Evolutionary conservation across 495 filamentous ascomycete genomes (phyloP), one percentile per base, ranked within the genome.

Genomic region (Neohortaea acidophila): DNA sequence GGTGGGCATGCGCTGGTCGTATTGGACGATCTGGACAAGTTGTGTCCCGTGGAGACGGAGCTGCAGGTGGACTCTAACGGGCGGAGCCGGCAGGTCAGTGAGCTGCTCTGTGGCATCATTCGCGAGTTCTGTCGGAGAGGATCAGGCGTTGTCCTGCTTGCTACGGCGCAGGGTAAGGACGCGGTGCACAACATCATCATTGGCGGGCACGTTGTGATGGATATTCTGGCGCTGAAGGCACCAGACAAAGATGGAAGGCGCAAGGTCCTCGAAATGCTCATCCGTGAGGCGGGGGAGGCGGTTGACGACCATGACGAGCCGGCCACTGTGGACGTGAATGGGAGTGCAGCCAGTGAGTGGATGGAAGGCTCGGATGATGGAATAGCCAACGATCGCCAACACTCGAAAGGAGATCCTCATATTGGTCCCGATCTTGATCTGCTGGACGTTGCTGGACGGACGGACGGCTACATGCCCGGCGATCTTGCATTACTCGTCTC

Each of bases 381-480:
- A 2, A 83, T 85, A 50, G 55, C 75, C 1, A 59, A 85, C 9
- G 76, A 78, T 21, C 21, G 15, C 15, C 14, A 15, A 34, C 17
- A 20, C 17, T 6, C 15, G 9, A 19, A 5, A 34, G 10, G 14
- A 21, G 4, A 8, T n/a, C n/a, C 29, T 17, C 17, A 21, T 7
- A 3, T 15, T 5, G 22, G 15, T 38, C 60, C 68, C 1, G 66
- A 78, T n/a, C 72, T 97, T 8, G 89, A 97, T 56, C 80, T 94
- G 38, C 75, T 96, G 12, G 85, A 94, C 36, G 64, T 96, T 34
- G 84, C 91, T 4, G 84, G 86, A 13, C 75, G 82, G 50, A 96
- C 86, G 0, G 89, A 97, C 50, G 89, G 89, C 2, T 97, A 93
- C 56, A 93, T 94, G 84, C 89, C 89, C 0, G 89, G 85, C 2